Base-by-base conservation (phyloP, 306 rosid genomes). In the Glycine soja region DNA sequence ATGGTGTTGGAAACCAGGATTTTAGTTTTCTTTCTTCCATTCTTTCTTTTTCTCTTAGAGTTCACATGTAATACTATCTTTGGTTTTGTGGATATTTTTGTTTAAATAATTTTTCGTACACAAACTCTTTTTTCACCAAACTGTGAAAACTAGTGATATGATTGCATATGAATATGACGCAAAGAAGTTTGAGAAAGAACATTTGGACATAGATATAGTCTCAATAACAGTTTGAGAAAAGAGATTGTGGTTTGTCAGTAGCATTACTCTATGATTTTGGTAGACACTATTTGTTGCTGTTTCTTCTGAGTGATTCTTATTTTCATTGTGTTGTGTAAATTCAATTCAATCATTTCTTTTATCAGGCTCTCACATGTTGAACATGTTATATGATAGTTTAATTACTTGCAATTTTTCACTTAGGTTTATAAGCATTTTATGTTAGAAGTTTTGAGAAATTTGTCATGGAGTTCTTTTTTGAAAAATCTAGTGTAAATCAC, bases 81-180 rank as follows among this genome's bases (percentile, higher is more conserved):
- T 70, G 58, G 14, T 11, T 70, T 47, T 15, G 38, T 54, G 6
- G 38, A 53, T 56, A 40, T 3, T 42, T 74, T 56, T 74, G 18
- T 54, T 10, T 54, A n/a, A 32, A 40, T 72, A 52, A 32, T 72
- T 32, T 15, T 51, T 69, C 19, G 51, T 64, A 13, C 24, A 73
- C 16, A 53, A 52, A 36, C 78, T 6, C 56, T 58, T 57, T 38
- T 7, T n/a, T 15, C 36, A 52, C 30, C 51, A 36, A 52, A 34
- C 51, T 53, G 36, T 72, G 47, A 72, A 53, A 53, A 53, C 51
- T 36, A 52, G 64, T 72, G 16, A 72, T 53, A 43, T 72, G 63
- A 7, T 48, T 72, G 47, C 34, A 53, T 32, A 34, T 53, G 47
- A 53, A 7, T 34, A 14, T 52, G 64, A 72, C 14, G 58, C 18